Percentiles rank a stretch among this genome's conserved stretches.
These are phyloP conservation scores for Lophiostoma macrostomum DNA, from an alignment of 495 filamentous ascomycete genomes.

Conservation along the genomic window DNA sequence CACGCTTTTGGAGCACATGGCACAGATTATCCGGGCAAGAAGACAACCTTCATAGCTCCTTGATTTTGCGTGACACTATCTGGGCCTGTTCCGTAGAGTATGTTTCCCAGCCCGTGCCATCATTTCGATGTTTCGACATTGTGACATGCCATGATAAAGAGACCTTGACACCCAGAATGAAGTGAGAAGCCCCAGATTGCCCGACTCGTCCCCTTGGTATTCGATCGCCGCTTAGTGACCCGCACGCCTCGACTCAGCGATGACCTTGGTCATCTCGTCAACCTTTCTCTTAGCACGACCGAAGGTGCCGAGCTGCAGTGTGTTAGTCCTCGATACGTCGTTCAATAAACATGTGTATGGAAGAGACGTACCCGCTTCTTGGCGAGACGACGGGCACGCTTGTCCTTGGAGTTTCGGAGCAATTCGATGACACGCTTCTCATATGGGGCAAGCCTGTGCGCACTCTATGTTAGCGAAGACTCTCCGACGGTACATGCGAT, in stretches of 20 bases:
- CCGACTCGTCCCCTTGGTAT: not conserved
- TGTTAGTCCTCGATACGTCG: slow-evolving; percentile 1
- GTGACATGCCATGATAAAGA: no score
- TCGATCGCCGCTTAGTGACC: slow-evolving; percentile 60
- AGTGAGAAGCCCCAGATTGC: no score
- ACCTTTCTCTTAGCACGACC: slow-evolving; percentile 98
- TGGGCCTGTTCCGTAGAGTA: no score
- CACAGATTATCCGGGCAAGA: no score
- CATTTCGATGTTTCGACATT: no score
- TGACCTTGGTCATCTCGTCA: slow-evolving; percentile 94
- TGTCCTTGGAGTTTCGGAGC: slow-evolving; percentile 97
- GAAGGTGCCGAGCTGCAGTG: slow-evolving; percentile 76
- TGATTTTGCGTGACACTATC: no score
- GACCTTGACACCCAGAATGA: no score
- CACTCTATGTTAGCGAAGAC: slow-evolving; percentile 13
- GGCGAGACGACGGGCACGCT: slow-evolving; percentile 96
- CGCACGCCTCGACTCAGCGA: slow-evolving; percentile 86
- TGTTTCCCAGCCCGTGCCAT: no score
- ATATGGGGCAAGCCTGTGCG: slow-evolving; percentile 50
- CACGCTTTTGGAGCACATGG: no score
- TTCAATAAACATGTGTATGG: not conserved
- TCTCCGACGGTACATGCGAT: not conserved
- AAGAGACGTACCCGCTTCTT: slow-evolving; percentile 84
- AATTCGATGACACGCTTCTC: slow-evolving; percentile 98
- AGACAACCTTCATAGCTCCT: no score